Evolutionary conservation across 768 basidiomycete species (phyloP), one percentile per base, ranked within the genome.

Genomic region (Hygrophoropsis aurantiaca): DNA sequence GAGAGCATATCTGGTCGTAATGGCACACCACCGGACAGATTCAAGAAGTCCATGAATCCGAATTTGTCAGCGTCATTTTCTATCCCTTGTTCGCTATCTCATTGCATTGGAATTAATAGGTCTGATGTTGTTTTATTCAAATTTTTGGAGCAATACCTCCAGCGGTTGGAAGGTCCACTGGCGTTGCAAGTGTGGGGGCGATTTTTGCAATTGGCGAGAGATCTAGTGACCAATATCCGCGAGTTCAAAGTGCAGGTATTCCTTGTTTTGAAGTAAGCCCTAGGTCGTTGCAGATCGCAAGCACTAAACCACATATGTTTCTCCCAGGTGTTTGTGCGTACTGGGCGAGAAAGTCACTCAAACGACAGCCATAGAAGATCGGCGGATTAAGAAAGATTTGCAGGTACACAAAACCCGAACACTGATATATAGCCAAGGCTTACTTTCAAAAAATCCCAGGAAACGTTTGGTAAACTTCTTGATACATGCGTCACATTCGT

Each of bases 181-280:
- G 94, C 91, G 3, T 75, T 94, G 10, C 97, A 98, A 68, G 88
- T 97, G 16, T 98, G 95, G 95, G 66, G 71, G 35, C 79, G 90
- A 16, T 85, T 85, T 58, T 71, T 90, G 52, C 80, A 84, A 40
- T 71, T 97, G 35, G 80, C 84, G 6, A 90, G 87, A 58, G 94
- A 97, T 19, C 64, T 95, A 18, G 66, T 80, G n/a, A 75, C 72
- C 32, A 78, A 72, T 41, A 71, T 81, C 18, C 77, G 83, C 23
- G 84, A 86, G 24, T 87, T 85, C 66, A 87, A 85, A 53, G 53
- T 75, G 0, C 84, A 89, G 49, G 74, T 82, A 11, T 92, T 87
- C 65, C 75, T 85, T 11, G 74, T 83, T 10, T 70, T 97, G 16
- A 76, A 84, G 91, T 94, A 59, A 35, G 75, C 13, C 37, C 40